phyloP scores from a whole-genome alignment of 2,329 filamentous ascomycete genomes.

The Ceratocystiopsis sp. region DNA sequence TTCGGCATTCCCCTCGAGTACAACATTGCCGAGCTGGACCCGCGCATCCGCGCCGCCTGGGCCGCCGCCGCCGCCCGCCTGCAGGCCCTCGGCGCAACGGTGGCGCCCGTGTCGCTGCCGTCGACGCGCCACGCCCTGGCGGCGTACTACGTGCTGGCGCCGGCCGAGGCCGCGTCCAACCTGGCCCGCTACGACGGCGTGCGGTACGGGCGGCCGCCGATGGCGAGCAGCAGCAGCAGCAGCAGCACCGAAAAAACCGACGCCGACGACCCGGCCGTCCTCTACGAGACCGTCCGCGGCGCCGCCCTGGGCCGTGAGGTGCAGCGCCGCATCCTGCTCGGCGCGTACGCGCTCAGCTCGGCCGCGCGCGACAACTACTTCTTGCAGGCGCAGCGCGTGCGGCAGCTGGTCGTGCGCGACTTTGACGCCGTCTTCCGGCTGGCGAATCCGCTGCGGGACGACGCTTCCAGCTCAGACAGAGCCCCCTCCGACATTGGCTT shows the following conservation, averaged over 20 bases:
- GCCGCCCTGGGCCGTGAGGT: conserved; percentile 71
- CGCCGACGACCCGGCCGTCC: conserved; percentile 35
- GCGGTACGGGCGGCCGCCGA: conserved; percentile 50
- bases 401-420: conserved; percentile 67
- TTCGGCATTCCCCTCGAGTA: conserved; percentile 58
- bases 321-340: conserved; percentile 69
- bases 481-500: conserved; percentile 9
- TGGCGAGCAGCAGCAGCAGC: not conserved
- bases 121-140: conserved; percentile 72
- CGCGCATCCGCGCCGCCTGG: conserved; percentile 56
- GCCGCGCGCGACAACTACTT: conserved; percentile 94
- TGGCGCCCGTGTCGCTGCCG: conserved; percentile 66
- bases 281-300: conserved; percentile 64
- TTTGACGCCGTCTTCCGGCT: conserved; percentile 65
- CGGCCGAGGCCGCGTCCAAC: conserved; percentile 90
- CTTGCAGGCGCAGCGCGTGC: conserved; percentile 76
- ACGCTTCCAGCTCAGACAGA: conserved; percentile 56
- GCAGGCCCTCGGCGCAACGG: conserved; percentile 44
- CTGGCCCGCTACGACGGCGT: conserved; percentile 93
- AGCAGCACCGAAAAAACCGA: conserved; percentile 10
- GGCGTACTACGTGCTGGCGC: conserved; percentile 89
- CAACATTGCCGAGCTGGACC: conserved; percentile 67
- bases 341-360: conserved; percentile 78
- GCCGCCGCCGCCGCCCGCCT: conserved; percentile 40
- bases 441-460: conserved; percentile 44